These are phyloP conservation scores for Maudiozyma barnettii DNA, from an alignment of 805 yeast species.

Conservation along the genomic window DNA sequence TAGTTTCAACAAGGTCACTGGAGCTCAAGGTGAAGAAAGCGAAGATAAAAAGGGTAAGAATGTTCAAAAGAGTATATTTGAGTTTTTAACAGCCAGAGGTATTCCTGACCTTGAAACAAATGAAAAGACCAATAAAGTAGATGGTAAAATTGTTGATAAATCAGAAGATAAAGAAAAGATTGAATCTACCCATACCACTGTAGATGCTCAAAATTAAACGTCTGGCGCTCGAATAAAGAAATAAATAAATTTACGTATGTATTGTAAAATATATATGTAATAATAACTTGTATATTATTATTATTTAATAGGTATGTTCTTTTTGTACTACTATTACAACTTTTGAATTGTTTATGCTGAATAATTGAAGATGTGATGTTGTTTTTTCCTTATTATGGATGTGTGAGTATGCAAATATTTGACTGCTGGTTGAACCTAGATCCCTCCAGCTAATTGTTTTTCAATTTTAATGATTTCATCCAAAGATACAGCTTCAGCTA, in stretches of 20 bases:
- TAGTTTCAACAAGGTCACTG: constrained; percentile 49
- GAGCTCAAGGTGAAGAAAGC: constrained; percentile 38
- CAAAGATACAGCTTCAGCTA: constrained; percentile 55
- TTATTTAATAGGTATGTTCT: too few relatives aligned
- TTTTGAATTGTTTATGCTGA: too few relatives aligned
- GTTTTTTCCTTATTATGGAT: not conserved
- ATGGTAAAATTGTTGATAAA: not conserved
- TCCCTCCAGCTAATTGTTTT: constrained; percentile 34
- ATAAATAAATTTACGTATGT: too few relatives aligned
- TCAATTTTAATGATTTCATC: constrained; percentile 72
- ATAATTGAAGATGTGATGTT: too few relatives aligned
- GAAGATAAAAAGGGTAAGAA: constrained; percentile 22
- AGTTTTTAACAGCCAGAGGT: constrained; percentile 35
- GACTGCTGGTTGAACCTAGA: constrained; percentile 4
- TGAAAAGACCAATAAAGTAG: not conserved
- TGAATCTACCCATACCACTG: not conserved
- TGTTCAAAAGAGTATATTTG: constrained; percentile 31
- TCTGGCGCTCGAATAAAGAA: too few relatives aligned
- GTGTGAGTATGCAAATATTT: not conserved
- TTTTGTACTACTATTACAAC: too few relatives aligned
- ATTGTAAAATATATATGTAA: too few relatives aligned
- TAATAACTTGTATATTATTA: too few relatives aligned
- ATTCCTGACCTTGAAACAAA: constrained; percentile 18
- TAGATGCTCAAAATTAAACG: too few relatives aligned
- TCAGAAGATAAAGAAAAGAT: not conserved